A percentile compares a stretch with the other conserved stretches of the same genome.
These are phyloP conservation scores for Clarireedia sp. DNA, from an alignment of 2,329 filamentous ascomycete genomes.

Conservation along the genomic window DNA sequence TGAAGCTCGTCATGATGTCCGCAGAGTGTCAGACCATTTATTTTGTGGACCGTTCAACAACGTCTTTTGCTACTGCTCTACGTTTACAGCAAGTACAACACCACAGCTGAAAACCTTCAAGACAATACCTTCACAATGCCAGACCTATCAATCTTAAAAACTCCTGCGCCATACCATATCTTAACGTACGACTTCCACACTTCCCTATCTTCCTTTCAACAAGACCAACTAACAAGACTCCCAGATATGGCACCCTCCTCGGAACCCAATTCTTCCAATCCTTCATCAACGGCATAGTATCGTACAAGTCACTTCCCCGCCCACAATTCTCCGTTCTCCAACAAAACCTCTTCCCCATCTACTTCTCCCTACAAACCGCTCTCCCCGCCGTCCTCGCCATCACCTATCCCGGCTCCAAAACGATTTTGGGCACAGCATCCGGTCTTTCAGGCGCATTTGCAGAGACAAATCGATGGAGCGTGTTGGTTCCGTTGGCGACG, in stretches of 20 bases:
- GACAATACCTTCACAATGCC: constrained; percentile 27
- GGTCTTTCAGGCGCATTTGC: constrained; percentile 51
- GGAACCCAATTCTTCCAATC: constrained; percentile 84
- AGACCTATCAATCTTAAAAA: constrained; percentile 39
- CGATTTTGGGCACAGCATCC: constrained; percentile 31
- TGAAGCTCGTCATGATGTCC: constrained; percentile 1
- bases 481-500: constrained; percentile 59
- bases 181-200: constrained; percentile 47
- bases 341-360: constrained; percentile 73
- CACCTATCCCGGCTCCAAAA: constrained; percentile 64
- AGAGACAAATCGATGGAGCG: constrained; percentile 51
- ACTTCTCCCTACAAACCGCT: constrained; percentile 76
- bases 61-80: not conserved
- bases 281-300: constrained; percentile 67
- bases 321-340: constrained; percentile 78
- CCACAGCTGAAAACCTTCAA: too few species aligned
- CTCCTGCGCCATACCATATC: constrained; percentile 67
- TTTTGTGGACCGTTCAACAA: not conserved
- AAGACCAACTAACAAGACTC: constrained; percentile 9
- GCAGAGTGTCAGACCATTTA: not conserved
- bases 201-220: not conserved
- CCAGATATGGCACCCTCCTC: constrained; percentile 82
- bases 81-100: not conserved
- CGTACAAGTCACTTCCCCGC: constrained; percentile 69
- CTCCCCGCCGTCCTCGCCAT: constrained; percentile 66